Conservation (phyloP, 1,284 basidiomycete species). For the Pseudomicrostroma phylloplanum region DNA sequence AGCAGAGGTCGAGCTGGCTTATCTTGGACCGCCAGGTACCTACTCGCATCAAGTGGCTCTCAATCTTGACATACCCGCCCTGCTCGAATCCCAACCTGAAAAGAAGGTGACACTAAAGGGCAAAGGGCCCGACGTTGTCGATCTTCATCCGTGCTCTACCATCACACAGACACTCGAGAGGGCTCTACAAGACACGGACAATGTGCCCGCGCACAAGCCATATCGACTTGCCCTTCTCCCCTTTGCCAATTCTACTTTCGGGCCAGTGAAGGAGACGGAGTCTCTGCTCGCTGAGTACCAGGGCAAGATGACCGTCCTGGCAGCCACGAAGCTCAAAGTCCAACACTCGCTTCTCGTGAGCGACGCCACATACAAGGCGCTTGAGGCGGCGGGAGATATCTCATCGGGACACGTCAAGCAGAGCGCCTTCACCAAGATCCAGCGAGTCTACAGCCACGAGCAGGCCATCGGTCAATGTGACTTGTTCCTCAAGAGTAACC, state of each 20-base stretch:
- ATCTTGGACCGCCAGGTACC: slow-evolving; percentile 13
- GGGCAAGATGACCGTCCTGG: not conserved
- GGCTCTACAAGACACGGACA: not conserved
- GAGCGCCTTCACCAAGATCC: not conserved
- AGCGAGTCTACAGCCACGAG: not conserved
- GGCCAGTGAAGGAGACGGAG: slow-evolving; percentile 10
- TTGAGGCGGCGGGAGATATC: not conserved
- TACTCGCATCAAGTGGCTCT: slow-evolving; percentile 14
- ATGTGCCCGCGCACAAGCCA: not conserved
- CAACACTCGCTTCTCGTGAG: not conserved
- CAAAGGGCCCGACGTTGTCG: not conserved
- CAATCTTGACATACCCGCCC: not conserved
- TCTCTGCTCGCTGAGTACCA: not conserved
- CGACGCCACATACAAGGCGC: not conserved
- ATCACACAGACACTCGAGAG: slow-evolving; percentile 4
- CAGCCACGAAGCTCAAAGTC: not conserved
- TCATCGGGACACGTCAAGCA: not conserved
- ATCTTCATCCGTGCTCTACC: slow-evolving; percentile 3
- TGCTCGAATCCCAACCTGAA: not conserved
- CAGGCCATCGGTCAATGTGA: slow-evolving; percentile 4
- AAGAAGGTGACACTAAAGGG: not conserved
- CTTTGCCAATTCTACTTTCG: slow-evolving; percentile 10
- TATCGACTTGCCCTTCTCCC: slow-evolving; percentile 9
- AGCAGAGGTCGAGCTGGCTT: slow-evolving; percentile 1
- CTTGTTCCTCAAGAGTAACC: not conserved